A percentile compares a stretch with the other conserved stretches of the same genome.
Evolutionary conservation across 176 grass and related monocot species (phyloP).

Genomic region (Metroxylon sagu): DNA sequence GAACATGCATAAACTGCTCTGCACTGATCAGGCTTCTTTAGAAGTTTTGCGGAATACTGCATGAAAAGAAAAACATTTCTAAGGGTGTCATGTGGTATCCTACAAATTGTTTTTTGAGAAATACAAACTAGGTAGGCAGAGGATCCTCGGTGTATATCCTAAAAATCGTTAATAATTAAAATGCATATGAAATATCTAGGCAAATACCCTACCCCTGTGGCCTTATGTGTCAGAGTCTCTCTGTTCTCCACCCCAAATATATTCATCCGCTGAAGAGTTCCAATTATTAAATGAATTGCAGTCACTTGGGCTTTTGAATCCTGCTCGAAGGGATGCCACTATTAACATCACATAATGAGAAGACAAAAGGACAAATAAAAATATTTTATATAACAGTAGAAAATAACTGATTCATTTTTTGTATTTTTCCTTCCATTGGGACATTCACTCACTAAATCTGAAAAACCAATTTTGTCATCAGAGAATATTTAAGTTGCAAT

Average conservation of each 20-base stretch:
- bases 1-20: slow-evolving; percentile 99
- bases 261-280: slow-evolving; percentile 88
- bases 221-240: slow-evolving; percentile 93
- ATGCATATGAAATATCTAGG: too few species aligned
- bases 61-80: slow-evolving; percentile 21
- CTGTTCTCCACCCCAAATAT: slow-evolving; percentile 97
- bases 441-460: too few species aligned
- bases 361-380: slow-evolving; percentile 1
- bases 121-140: too few species aligned
- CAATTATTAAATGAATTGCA: slow-evolving; percentile 95
- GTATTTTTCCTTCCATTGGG: too few species aligned
- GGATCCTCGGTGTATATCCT: too few species aligned
- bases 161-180: too few species aligned
- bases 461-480: too few species aligned
- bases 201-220: slow-evolving; percentile 84
- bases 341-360: slow-evolving; percentile 1
- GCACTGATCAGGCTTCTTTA: slow-evolving; percentile 95
- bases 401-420: too few species aligned
- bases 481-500: neutral
- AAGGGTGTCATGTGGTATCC: too few species aligned
- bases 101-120: too few species aligned
- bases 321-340: slow-evolving; percentile 29
- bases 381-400: neutral
- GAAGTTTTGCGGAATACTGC: slow-evolving; percentile 96
- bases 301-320: slow-evolving; percentile 99